Evolutionary conservation across 1,284 basidiomycete genomes (phyloP).

Genomic region (Ceratorhiza oryzae-sativae): DNA sequence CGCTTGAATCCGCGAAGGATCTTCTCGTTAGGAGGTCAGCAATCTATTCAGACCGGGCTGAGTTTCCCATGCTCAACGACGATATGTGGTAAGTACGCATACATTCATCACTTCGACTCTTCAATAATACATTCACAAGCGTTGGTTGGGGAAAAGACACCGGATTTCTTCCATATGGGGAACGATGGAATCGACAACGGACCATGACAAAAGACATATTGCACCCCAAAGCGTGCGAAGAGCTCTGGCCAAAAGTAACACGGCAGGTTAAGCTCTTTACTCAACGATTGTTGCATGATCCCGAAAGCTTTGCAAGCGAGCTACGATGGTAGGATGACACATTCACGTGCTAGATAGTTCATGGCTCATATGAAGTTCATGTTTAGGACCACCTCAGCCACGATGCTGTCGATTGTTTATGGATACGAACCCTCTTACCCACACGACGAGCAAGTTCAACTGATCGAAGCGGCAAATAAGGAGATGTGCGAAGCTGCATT

Average conservation of each 20-base stretch:
- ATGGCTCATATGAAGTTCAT: no score
- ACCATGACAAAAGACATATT: neutral
- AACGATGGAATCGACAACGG: neutral
- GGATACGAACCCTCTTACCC: slow-evolving; percentile 2
- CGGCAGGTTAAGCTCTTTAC: neutral
- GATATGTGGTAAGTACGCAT: neutral
- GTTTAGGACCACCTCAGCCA: neutral
- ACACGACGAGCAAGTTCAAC: neutral
- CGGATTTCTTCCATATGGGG: neutral
- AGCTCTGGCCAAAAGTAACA: neutral
- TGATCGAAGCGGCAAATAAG: neutral
- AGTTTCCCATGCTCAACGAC: neutral
- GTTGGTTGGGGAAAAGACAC: slow-evolving; percentile 14
- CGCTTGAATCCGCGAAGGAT: neutral
- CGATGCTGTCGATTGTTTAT: slow-evolving; percentile 1
- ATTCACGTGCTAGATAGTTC: neutral
- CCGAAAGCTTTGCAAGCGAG: neutral
- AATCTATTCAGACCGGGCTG: slow-evolving; percentile 39
- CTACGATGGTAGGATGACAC: neutral
- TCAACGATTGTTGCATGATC: neutral
- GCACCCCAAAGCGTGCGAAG: neutral
- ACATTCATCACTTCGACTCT: neutral
- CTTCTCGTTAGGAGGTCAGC: slow-evolving; percentile 19
- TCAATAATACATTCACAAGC: neutral
- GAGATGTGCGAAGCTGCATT: slow-evolving; percentile 3